A percentile compares a stretch with the other conserved stretches of the same genome.
These are phyloP conservation scores for Sphenostylis stenocarpa DNA, from an alignment of 306 rosid species.

Conservation along the genomic window DNA sequence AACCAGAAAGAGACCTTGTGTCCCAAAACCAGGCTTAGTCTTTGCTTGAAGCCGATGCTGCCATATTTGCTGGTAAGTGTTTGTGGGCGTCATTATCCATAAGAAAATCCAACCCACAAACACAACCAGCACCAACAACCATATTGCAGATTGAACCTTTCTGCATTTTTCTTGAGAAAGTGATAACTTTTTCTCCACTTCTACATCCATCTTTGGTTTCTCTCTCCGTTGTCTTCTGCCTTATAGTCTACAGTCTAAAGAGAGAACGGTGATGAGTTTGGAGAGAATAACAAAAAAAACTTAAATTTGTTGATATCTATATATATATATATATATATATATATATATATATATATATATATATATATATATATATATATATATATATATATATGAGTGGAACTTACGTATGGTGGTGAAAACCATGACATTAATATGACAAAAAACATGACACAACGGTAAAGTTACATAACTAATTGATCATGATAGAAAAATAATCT, in stretches of 20 bases:
- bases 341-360: too few relatives aligned
- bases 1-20: conserved; percentile 50
- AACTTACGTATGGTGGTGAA: conserved; percentile 22
- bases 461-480: too few relatives aligned
- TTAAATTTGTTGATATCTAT: too few relatives aligned
- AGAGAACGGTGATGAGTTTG: background rate
- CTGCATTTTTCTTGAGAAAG: conserved; percentile 26
- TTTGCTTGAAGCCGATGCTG: conserved; percentile 28
- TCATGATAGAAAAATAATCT: too few relatives aligned
- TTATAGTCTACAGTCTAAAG: background rate
- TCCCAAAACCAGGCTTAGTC: conserved; percentile 44
- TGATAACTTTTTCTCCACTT: background rate
- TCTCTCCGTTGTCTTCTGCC: conserved; percentile 3
- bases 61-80: conserved; percentile 45
- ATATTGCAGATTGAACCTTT: conserved; percentile 30
- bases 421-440: background rate
- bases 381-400: background rate
- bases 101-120: conserved; percentile 48
- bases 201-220: conserved; percentile 31
- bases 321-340: too few relatives aligned
- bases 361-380: background rate
- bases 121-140: conserved; percentile 40
- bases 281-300: background rate
- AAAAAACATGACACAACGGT: background rate
- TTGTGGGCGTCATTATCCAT: conserved; percentile 68